Conservation (phyloP, 768 basidiomycete genomes). For the Galerina sulciceps region DNA sequence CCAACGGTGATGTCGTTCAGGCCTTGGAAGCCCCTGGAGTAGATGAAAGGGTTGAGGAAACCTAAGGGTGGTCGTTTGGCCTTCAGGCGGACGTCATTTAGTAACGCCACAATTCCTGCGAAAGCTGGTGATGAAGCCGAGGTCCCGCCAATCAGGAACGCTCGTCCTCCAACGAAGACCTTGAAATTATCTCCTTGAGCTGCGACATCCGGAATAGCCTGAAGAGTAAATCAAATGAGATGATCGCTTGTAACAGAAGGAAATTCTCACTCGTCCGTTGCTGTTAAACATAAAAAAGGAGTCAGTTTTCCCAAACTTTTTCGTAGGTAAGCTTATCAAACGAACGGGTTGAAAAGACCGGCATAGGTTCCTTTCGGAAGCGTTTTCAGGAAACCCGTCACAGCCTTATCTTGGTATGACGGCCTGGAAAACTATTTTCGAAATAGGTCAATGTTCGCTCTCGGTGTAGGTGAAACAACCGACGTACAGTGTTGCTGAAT, state of each 20-base stretch:
- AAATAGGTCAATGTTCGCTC: not conserved
- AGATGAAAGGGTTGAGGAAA: slow-evolving; percentile 69
- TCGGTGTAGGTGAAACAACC: not conserved
- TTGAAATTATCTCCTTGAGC: slow-evolving; percentile 56
- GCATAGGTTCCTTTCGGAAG: slow-evolving; percentile 53
- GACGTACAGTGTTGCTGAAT: slow-evolving; percentile 68
- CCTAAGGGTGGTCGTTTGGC: slow-evolving; percentile 52
- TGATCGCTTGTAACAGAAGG: not conserved
- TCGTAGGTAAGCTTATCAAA: not conserved
- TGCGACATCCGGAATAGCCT: slow-evolving; percentile 69
- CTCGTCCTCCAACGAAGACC: slow-evolving; percentile 45
- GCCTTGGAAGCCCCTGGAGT: slow-evolving; percentile 39
- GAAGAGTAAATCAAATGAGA: not conserved
- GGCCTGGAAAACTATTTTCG: slow-evolving; percentile 54
- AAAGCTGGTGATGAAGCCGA: slow-evolving; percentile 67
- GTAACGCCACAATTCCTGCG: slow-evolving; percentile 59
- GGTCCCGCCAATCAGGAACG: slow-evolving; percentile 54
- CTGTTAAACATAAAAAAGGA: slow-evolving; percentile 28
- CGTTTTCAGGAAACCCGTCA: slow-evolving; percentile 45
- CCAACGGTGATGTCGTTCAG: slow-evolving; percentile 65
- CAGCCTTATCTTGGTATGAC: slow-evolving; percentile 51
- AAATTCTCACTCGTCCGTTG: slow-evolving; percentile 49
- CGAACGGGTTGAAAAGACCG: slow-evolving; percentile 65
- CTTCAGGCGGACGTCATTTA: slow-evolving; percentile 61
- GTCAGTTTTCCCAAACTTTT: not conserved